Conservation (phyloP, 139 green algal species). For the Klebsormidium nitens region DNA sequence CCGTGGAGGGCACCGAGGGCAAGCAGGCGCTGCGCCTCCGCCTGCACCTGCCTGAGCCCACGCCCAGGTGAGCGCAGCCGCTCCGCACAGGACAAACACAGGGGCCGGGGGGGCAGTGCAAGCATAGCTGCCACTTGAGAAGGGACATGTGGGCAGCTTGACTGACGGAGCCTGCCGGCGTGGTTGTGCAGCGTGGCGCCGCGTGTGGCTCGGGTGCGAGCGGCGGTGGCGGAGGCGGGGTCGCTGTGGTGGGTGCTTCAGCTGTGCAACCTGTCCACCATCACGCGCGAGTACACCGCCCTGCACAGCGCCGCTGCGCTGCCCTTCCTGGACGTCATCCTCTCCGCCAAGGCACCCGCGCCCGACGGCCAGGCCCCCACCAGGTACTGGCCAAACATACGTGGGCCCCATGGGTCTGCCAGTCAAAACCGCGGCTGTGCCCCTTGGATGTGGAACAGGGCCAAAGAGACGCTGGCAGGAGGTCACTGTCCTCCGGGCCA, state of each 20-base stretch:
- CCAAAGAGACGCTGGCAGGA: too few relatives aligned
- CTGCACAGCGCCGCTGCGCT: slow-evolving; percentile 67
- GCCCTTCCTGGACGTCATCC: slow-evolving; percentile 59
- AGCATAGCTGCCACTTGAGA: background rate
- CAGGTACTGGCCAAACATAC: background rate
- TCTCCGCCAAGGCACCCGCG: slow-evolving; percentile 5
- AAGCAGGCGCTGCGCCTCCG: slow-evolving; percentile 52
- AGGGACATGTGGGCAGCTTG: background rate
- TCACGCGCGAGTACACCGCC: slow-evolving; percentile 80
- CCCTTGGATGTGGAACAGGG: background rate
- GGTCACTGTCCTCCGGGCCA: too few relatives aligned
- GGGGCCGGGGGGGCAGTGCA: slow-evolving; percentile 12
- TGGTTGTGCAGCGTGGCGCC: background rate
- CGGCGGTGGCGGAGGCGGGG: slow-evolving; percentile 40
- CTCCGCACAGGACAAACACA: background rate
- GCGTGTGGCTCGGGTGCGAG: slow-evolving; percentile 1
- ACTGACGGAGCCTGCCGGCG: background rate
- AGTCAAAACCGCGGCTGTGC: background rate
- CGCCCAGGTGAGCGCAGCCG: too few relatives aligned
- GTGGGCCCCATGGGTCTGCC: background rate
- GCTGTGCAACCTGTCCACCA: slow-evolving; percentile 77
- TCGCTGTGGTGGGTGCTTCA: slow-evolving; percentile 69
- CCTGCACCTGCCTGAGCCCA: background rate
- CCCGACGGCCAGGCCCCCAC: background rate
- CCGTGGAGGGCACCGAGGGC: slow-evolving; percentile 60